Base-by-base conservation (phyloP, 2,329 filamentous ascomycete genomes). In the Dactylonectria estremocensis region DNA sequence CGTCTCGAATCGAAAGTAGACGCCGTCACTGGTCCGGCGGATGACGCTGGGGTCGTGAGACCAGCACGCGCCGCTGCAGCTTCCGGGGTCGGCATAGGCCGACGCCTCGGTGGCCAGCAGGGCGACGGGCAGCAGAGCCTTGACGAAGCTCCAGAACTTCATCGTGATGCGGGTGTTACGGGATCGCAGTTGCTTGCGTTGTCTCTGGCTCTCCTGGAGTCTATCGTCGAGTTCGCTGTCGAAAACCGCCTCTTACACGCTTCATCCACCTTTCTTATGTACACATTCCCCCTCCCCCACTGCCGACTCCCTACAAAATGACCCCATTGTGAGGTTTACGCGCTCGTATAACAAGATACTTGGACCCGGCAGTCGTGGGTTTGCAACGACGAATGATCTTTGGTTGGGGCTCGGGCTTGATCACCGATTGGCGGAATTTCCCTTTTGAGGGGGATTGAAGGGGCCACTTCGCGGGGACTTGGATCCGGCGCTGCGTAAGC, bases 1-100 rank as follows among this genome's bases (percentile, higher is more conserved):
- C 7, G 83, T 85, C 33, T 77, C 79, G 77, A 84, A 84, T 59
- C 82, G 77, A 74, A 83, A 85, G 72, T 83, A 84, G 20, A 72
- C 79, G 52, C 82, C 81, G 55, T 84, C 82, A 18, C 74, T 75
- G 50, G 53, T 49, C 40, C 81, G 79, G 37, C 77, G 79, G 66
- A 83, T 75, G 28, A 84, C 74, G 3, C 78, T 77, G 16, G 82
- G 82, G 66, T 84, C 82, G 68, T 84, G 82, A 11, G 79, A 75
- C 67, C 77, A 78, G 73, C 82, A 83, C 33, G 75, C 67, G 24
- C 81, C 81, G 37, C 76, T 79, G 70, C 83, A 84, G 10, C 80
- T 64, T 5, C 79, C 79, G 3, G 81, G 82, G 40, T 79, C 72
- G 31, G 77, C 73, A 43, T 22, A 66, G 18, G 50, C 62, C 24